Base-by-base conservation (phyloP, 1,139 yeast species). In the Scheffersomyces illinoinensis region DNA sequence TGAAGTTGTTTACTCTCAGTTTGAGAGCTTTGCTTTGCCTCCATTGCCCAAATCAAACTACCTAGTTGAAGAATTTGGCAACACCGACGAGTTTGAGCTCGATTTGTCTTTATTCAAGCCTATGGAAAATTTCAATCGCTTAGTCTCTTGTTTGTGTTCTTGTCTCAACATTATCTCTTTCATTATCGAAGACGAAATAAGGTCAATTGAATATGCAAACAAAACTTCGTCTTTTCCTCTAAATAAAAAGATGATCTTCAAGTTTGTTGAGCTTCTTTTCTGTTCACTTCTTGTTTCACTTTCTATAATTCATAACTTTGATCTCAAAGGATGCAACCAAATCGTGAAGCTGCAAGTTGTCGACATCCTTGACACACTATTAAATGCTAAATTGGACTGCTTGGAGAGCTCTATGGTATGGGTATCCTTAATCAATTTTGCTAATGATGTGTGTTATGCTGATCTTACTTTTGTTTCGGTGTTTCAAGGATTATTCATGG, bases 361-460 rank as follows among this genome's bases (percentile, higher is more conserved):
- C 8, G 54, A 55, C 5, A 53, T 64, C 2, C 54, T 68, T 8
- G 50, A 55, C 5, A 56, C 53, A 20, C 21, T 66, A 26, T 59
- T 68, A 14, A 56, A 57, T 17, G n/a, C 61, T 14, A 57, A 64
- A 19, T 46, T 59, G 46, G 57, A 60, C 47, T 17, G 21, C 5
- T 50, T 56, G 24, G 60, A 61, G 3, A 58, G 60, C 21, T 60
- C 71, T 0, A 56, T 69, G 52, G 59, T 68, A 1, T 76, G 79
- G 78, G 66, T 76, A 2, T 61, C 70, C 23, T 63, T 76, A 51
- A 62, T 76, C 49, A 73, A 75, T 54, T 66, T 67, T 43, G 73
- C 73, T 4, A 73, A 74, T 56, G 79, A 76, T 54, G 63, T 71
- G 6, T 76, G 79, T 58, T 73, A 71, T 56, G 61, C 70, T 12